Percentiles rank a stretch among this genome's conserved stretches.
These are phyloP conservation scores for Chaetomium cochliodes DNA, from an alignment of 495 filamentous ascomycete species.

Conservation along the genomic window DNA sequence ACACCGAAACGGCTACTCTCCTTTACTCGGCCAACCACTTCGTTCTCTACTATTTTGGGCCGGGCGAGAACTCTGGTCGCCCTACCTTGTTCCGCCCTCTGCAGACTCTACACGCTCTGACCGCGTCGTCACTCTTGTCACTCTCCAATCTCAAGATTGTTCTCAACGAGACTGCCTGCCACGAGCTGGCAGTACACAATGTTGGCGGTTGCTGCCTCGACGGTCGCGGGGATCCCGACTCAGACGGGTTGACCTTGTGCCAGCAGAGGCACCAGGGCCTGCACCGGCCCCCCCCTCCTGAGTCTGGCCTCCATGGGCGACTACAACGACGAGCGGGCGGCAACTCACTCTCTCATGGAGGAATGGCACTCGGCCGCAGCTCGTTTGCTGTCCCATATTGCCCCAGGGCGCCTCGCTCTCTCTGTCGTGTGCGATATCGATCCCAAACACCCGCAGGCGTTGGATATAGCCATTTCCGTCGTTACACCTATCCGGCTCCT, in stretches of 20 bases:
- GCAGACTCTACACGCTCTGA: slow-evolving; percentile 3
- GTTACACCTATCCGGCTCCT: not conserved
- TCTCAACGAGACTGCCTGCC: slow-evolving; percentile 9
- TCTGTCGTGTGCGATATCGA: slow-evolving; percentile 14
- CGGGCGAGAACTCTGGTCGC: not conserved
- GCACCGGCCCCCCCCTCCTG: not conserved
- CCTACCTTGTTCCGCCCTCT: not conserved
- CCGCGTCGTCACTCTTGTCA: not conserved
- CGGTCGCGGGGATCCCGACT: too few species aligned
- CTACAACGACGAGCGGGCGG: not conserved
- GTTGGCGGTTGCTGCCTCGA: not conserved
- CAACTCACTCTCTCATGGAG: not conserved
- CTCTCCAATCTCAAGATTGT: slow-evolving; percentile 6
- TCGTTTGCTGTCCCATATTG: not conserved
- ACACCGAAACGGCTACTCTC: not conserved
- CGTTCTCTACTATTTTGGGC: not conserved
- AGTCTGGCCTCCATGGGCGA: not conserved
- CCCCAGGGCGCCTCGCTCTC: not conserved
- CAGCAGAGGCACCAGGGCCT: not conserved
- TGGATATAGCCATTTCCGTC: not conserved
- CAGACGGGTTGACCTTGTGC: not conserved
- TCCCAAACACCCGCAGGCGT: not conserved
- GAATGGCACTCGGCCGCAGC: slow-evolving; percentile 6
- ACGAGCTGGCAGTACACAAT: not conserved
- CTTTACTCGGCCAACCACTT: slow-evolving; percentile 4